A percentile compares a stretch with the other conserved stretches of the same genome.
Conservation (phyloP, 169 alveolate genomes). For the Cryptosporidium sp. region DNA sequence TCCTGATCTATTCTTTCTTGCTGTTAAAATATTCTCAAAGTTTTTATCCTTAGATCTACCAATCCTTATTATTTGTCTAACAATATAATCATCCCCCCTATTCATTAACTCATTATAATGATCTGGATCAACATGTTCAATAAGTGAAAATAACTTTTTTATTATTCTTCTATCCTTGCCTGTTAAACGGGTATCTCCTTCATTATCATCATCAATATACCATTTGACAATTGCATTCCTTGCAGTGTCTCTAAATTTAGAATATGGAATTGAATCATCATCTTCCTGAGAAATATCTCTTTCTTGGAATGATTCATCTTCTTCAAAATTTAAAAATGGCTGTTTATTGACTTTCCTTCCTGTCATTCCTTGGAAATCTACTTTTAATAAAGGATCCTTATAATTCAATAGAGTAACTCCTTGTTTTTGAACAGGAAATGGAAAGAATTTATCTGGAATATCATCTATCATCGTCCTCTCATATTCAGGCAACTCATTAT, state of each 20-base stretch:
- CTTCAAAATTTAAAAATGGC: conserved; percentile 14
- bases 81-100: conserved; percentile 61
- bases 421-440: conserved; percentile 1
- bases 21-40: conserved; percentile 26
- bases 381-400: neutral
- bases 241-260: conserved; percentile 53
- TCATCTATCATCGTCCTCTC: conserved; percentile 18
- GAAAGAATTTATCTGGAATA: conserved; percentile 1
- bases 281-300: neutral
- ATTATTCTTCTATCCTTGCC: conserved; percentile 47
- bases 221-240: conserved; percentile 48
- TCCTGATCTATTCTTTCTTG: conserved; percentile 14
- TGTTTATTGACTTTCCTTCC: conserved; percentile 46
- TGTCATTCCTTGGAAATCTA: conserved; percentile 45
- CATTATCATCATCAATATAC: conserved; percentile 36
- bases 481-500: conserved; percentile 22
- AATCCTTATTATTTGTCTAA: conserved; percentile 30
- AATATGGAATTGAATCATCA: conserved; percentile 10
- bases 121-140: conserved; percentile 40
- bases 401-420: neutral
- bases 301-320: conserved; percentile 27
- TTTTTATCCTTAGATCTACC: conserved; percentile 34
- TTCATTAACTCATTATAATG: conserved; percentile 17
- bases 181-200: conserved; percentile 36
- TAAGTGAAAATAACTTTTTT: conserved; percentile 27